Base-by-base conservation (phyloP, 2,329 filamentous ascomycete species). In the Neobulgaria alba region DNA sequence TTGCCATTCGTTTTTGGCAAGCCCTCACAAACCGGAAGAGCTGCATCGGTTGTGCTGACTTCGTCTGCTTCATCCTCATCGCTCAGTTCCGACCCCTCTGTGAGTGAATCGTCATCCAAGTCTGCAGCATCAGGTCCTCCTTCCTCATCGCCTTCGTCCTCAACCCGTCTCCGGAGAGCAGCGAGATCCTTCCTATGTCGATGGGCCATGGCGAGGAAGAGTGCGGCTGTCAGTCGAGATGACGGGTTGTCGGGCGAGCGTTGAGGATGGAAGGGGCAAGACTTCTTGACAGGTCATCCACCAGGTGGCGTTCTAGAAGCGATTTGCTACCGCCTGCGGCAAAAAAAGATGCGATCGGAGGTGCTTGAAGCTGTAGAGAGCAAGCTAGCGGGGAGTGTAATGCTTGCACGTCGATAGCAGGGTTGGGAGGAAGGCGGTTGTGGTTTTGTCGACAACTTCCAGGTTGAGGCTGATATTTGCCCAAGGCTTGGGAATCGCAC, bases 121-220 rank as follows among this genome's bases (percentile, higher is more conserved):
- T 80, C 77, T 43, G 71, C 63, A 39, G 66, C 64, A 45, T 75
- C 73, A 38, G 63, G 67, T 45, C 68, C 71, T 50, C 67, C 73
- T 49, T 84, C 79, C 50, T 84, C 81, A 54, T 84, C 81, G 52
- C 73, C 79, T 59, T 85, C 80, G 56, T 85, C 79, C 61, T 79
- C 78, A 51, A 78, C 71, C 53, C 79, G 75, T 60, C 81, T 77
- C 57, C 80, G 75, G 53, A 76, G 23, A 12, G 23, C 23, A 61
- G 82, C 73, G 54, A 77, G 62, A 63, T 78, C 80, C 65, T 73
- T 79, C 62, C 77, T 75, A 58, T 75, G 73, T 57, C 72, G 61
- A 41, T 66, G 61, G 58, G 66, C 67, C 71, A 74, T 75, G 38
- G 48, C 62, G 51, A 50, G 47, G 50, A 53, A 41, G 46, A 54